Percentiles rank a stretch among this genome's conserved stretches.
Conservation (phyloP, 192 early-diverging fungal species). For the Coemansia guatemalensis region DNA sequence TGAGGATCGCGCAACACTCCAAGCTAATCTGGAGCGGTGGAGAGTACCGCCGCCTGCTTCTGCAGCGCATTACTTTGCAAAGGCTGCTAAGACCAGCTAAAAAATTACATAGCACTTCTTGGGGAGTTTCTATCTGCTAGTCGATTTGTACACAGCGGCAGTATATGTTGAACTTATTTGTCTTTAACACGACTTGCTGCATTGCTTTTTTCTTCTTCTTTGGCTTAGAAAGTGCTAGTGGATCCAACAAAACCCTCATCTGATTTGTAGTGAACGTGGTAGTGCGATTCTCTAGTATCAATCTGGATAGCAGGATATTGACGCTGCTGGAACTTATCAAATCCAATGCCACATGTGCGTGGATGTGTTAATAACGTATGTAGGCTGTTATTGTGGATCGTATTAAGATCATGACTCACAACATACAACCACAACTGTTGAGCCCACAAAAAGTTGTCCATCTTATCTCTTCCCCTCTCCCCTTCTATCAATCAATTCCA, state of each 20-base stretch:
- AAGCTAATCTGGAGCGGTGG: slow-evolving; percentile 43
- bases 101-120: background rate
- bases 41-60: slow-evolving; percentile 25
- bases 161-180: background rate
- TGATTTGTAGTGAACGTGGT: no score
- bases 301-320: no score
- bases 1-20: slow-evolving; percentile 29
- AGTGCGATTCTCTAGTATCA: no score
- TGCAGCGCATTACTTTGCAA: slow-evolving; percentile 34
- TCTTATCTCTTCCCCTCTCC: background rate
- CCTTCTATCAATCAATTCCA: background rate
- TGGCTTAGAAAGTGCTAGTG: background rate
- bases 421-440: no score
- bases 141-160: background rate
- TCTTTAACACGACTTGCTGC: background rate
- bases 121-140: background rate
- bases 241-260: no score
- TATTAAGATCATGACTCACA: no score
- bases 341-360: no score
- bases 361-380: no score
- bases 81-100: slow-evolving; percentile 13
- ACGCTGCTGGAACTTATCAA: no score
- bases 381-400: no score
- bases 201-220: background rate
- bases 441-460: no score